Evolutionary conservation across 495 filamentous ascomycete genomes (phyloP), one percentile per base, ranked within the genome.

Genomic region (Aspergillus cristatus): DNA sequence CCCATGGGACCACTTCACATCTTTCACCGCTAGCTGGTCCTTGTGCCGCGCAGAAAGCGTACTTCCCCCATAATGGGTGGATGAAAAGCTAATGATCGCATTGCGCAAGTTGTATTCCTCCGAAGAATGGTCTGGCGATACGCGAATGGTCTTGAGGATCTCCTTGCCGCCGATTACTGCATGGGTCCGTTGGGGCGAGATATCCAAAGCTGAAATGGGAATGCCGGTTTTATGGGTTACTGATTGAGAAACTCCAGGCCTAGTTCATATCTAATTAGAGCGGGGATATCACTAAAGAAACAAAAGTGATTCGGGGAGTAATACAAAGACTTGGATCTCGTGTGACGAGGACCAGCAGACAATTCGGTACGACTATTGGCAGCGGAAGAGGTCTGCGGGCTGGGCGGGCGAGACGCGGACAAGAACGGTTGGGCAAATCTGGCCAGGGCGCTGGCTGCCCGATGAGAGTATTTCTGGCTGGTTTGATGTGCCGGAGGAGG

Each of bases 1-100:
- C 29, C 76, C 70, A 67, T 82, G 78, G 22, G 84, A 84, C 82
- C 89, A 90, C 53, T 85, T 85, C 29, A 91, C 84, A 54, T 91
- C 84, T 29, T 77, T 77, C 45, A 90, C 83, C 10, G 81, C 83
- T 42, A 90, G 69, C 57, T 85, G 81, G 45, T 93, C 84, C 39
- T 72, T 72, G 41, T 78, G 68, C 32, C 66, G 62, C 32, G 73
- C 64, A 28, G 75, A 68, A 24, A 71, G 62, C 14, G 65, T 62
- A 17, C 65, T 55, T 1, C 64, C 59, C 34, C 62, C 65, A 45
- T 75, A 66, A 46, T 82, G 78, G 26, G 68, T 73, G 11, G 77
- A 70, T 10, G 79, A 75, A 54, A 83, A 79, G 46, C 81, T 72
- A 40, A 74, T 69, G 44, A 94, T 79, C n/a, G 77, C 70, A 43